These are phyloP conservation scores for Omphalotus guepiniiformis DNA, from an alignment of 768 basidiomycete genomes.

Conservation along the genomic window DNA sequence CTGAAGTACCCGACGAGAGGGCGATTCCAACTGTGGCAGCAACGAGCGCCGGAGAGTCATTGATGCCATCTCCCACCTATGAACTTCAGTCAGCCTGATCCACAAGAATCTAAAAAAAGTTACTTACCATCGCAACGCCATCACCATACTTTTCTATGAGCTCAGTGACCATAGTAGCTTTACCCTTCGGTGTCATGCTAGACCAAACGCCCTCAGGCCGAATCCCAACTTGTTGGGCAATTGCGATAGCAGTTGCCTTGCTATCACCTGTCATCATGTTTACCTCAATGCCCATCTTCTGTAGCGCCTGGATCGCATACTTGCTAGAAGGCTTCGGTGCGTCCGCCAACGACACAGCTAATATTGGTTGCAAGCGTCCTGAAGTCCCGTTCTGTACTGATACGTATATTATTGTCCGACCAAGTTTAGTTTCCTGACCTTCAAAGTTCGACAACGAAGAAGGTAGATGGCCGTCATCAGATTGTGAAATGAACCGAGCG, in stretches of 20 bases:
- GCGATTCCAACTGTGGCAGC: conserved; percentile 97
- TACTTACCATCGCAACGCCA: conserved; percentile 86
- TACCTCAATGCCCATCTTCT: conserved; percentile 88
- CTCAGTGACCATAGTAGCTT: conserved; percentile 80
- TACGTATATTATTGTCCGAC: conserved; percentile 85
- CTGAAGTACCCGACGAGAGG: conserved; percentile 91
- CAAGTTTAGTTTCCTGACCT: conserved; percentile 60
- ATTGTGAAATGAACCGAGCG: conserved; percentile 61
- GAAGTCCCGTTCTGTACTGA: conserved; percentile 48
- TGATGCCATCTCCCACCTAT: conserved; percentile 97
- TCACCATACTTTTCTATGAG: conserved; percentile 66
- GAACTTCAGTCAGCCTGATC: not conserved
- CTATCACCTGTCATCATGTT: conserved; percentile 95
- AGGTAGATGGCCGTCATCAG: conserved; percentile 51
- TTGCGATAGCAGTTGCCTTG: conserved; percentile 76
- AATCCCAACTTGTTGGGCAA: conserved; percentile 91
- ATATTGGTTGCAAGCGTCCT: conserved; percentile 51
- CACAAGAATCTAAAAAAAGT: not conserved
- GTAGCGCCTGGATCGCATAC: conserved; percentile 76
- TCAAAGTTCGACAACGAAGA: conserved; percentile 61
- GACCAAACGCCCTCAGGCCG: conserved; percentile 80
- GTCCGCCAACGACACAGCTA: conserved; percentile 86
- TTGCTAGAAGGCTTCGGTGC: conserved; percentile 80
- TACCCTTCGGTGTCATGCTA: conserved; percentile 92
- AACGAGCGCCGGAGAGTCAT: conserved; percentile 96